Conservation (phyloP, 306 rosid species). For the Calophaca sinica region DNA sequence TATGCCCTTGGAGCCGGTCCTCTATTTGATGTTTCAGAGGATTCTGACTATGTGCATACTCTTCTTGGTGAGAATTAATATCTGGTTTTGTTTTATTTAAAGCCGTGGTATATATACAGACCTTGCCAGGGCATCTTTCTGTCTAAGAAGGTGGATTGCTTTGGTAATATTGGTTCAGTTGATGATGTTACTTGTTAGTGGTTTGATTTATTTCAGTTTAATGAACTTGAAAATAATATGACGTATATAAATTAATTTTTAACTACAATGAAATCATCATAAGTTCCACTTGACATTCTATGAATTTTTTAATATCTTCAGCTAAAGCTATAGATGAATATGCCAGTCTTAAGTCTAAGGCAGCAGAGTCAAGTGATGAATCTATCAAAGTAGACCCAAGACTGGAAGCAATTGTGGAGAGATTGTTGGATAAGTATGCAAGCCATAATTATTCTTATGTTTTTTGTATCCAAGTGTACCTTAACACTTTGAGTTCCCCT, state of each 20-base stretch:
- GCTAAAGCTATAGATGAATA: constrained; percentile 98
- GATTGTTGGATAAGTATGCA: constrained; percentile 94
- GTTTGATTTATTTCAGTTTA: constrained; percentile 25
- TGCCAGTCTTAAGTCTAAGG: constrained; percentile 84
- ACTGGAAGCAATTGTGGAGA: constrained; percentile 95
- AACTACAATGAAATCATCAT: not conserved
- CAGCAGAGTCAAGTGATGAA: constrained; percentile 73
- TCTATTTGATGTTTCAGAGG: constrained; percentile 88
- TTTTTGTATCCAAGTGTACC: constrained; percentile 7
- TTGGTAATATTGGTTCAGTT: constrained; percentile 28
- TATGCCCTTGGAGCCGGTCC: constrained; percentile 99
- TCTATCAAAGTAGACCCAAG: constrained; percentile 77
- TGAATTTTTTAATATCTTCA: constrained; percentile 57
- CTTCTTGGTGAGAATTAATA: constrained; percentile 76
- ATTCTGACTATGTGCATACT: constrained; percentile 92
- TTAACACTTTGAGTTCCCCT: constrained; percentile 9
- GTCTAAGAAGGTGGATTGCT: constrained; percentile 1
- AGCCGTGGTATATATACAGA: not conserved
- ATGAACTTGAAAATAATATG: not conserved
- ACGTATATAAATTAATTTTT: not conserved
- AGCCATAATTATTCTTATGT: constrained; percentile 2
- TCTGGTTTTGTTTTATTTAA: not conserved
- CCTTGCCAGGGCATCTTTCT: constrained; percentile 1
- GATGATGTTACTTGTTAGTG: not conserved
- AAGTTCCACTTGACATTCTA: constrained; percentile 8